Base-by-base conservation (phyloP, 257 asterid species). In the Ballota nigra region DNA sequence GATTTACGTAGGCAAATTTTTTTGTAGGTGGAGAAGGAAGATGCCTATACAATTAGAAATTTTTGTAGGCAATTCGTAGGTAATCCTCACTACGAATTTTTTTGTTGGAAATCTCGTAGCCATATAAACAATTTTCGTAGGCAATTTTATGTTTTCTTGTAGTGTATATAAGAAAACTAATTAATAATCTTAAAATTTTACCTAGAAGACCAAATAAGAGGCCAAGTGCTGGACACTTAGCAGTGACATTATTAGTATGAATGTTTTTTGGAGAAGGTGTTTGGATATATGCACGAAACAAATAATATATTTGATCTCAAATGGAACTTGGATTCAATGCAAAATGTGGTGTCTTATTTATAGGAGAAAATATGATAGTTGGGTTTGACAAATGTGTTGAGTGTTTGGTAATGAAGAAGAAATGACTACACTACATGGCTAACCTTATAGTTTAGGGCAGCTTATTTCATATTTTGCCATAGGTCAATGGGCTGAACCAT, bases 161-260 rank as follows among this genome's bases (percentile, higher is more conserved):
- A n/a, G n/a, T n/a, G n/a, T 4, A 28, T 0, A 11, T 18, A 20
- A 34, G 9, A 52, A 78, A 36, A 22, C 6, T 53, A 4, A n/a
- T 13, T 33, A 23, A 31, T 40, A 26, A 58, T 58, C 12, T 11
- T 12, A 15, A 20, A 22, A 15, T 56, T 26, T 41, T 85, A 86
- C 95, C 95, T 28, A 84, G 73, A 18, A 85, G 83, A 71, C 95
- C 95, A 71, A 87, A 85, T 15, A 85, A 60, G 79, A 80, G 64
- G 87, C 86, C 80, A 87, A 78, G 40, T 71, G 55, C 31, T 83
- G 75, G 71, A 4, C 66, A 38, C 78, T 83, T 36, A 79, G 74
- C 2, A 77, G 51, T 45, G 86, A 82, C 89, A 83, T 80, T 28
- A 55, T 22, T 16, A 18, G 12, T 15, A 57, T 5, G 15, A 2